Evolutionary conservation across 2,329 filamentous ascomycete species (phyloP), one percentile per base, ranked within the genome.

Genomic region (Sclerotinia borealis): DNA sequence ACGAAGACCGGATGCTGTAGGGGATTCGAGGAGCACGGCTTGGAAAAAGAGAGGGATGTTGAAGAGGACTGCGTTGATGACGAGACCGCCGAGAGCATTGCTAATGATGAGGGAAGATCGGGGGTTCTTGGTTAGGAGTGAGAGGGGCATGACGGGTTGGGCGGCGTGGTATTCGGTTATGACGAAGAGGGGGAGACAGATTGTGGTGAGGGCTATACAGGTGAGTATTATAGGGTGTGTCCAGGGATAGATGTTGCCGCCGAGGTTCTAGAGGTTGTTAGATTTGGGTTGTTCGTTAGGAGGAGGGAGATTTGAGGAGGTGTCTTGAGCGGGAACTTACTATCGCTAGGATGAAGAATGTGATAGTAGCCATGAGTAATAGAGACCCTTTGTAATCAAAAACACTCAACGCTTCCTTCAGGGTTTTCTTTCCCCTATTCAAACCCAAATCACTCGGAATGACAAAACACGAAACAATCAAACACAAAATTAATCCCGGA

Each of bases 21-120:
- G 86, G 7, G 81, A 83, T 64, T 87, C 85, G 59, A 89, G 80
- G 54, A 90, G 85, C 31, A 91, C 88, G 43, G 86, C 88, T 73
- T 91, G 89, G 76, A 91, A 92, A 77, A 88, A 93, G 9, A 93
- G 78, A 0, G 90, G 90, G 7, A 83, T 80, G 73, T 87, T 87
- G 72, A 87, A 87, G 25, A 84, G 70, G 52, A 87, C 79, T 10
- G 83, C 80, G 68, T 85, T 85, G 56, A 78, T 72, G 13, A 86
- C 72, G 45, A 85, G 72, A 1, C 81, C 78, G 17, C 76, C 79
- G 49, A 85, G 72, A 68, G 79, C 78, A 70, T 86, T 87, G 63
- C 79, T 75, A 62, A 85, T 79, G 63, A 87, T 82, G 37, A 88
- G 74, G 68, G 85, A 84, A 19, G 79, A 79, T n/a, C 82, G 77